These are phyloP conservation scores for Knoxia roxburghii DNA, from an alignment of 257 asterid species.

Conservation along the genomic window DNA sequence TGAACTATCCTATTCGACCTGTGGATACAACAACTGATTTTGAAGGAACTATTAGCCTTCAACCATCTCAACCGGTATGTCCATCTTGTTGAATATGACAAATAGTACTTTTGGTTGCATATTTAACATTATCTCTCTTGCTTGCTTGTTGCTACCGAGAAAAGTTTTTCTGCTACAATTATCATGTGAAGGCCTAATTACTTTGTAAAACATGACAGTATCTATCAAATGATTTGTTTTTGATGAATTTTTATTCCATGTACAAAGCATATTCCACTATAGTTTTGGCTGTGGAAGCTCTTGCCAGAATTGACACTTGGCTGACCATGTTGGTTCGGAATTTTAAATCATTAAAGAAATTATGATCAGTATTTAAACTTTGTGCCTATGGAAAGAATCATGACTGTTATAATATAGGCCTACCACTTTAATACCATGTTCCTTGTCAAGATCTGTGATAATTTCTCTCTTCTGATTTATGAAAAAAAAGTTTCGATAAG, in stretches of 20 bases:
- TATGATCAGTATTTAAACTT: background rate
- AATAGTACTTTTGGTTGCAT: slow-evolving; percentile 8
- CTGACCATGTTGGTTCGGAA: background rate
- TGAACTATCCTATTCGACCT: slow-evolving; percentile 87
- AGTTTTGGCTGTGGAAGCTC: background rate
- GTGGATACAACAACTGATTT: slow-evolving; percentile 88
- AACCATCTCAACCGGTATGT: slow-evolving; percentile 83
- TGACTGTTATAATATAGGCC: background rate
- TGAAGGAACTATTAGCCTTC: slow-evolving; percentile 94
- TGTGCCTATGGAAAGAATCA: background rate
- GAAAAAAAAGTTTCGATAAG: background rate
- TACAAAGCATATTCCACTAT: background rate
- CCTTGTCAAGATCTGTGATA: background rate
- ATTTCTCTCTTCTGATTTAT: background rate
- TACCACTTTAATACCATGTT: background rate
- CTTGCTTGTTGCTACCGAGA: slow-evolving; percentile 9
- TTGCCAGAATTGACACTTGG: background rate
- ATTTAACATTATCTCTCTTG: background rate
- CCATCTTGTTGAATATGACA: slow-evolving; percentile 15
- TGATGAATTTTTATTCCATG: background rate
- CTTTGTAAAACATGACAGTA: background rate
- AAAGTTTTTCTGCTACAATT: background rate
- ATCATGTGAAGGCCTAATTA: background rate
- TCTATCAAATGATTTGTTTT: background rate
- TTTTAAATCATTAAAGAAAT: background rate